These are phyloP conservation scores for Globisporangium nunn DNA, from an alignment of 352 stramenopile genomes.

Conservation along the genomic window DNA sequence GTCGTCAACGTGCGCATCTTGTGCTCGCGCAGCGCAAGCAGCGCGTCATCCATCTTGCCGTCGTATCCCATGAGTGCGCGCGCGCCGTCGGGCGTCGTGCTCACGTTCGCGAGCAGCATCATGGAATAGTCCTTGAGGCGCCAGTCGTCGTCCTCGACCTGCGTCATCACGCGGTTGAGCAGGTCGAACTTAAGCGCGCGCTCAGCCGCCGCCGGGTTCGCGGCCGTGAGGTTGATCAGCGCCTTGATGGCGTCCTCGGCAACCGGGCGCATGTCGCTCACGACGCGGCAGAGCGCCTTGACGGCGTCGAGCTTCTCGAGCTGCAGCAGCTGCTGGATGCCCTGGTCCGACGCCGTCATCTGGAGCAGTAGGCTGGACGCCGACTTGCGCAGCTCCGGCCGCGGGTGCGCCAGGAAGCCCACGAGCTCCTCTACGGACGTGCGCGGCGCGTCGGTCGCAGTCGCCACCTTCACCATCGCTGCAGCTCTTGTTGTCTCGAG, in stretches of 20 bases:
- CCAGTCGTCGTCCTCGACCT: conserved; percentile 79
- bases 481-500: neutral
- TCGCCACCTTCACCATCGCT: conserved; percentile 31
- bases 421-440: conserved; percentile 83
- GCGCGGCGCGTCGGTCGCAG: conserved; percentile 34
- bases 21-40: conserved; percentile 58
- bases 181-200: conserved; percentile 72
- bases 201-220: conserved; percentile 58
- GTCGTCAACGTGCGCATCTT: conserved; percentile 76
- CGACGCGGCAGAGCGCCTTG: conserved; percentile 67
- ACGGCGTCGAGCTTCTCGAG: conserved; percentile 68
- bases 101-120: conserved; percentile 85
- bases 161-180: conserved; percentile 83
- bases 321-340: conserved; percentile 68
- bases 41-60: conserved; percentile 30
- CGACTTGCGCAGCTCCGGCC: conserved; percentile 81
- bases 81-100: conserved; percentile 57
- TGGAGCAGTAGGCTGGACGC: conserved; percentile 75
- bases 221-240: conserved; percentile 81
- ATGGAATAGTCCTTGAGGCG: conserved; percentile 79
- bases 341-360: conserved; percentile 78
- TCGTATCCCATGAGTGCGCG: conserved; percentile 64
- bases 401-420: conserved; percentile 71
- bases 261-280: conserved; percentile 80
- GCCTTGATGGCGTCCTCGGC: conserved; percentile 82